phyloP scores from a whole-genome alignment of 192 early-diverging fungal genomes.

The Backusella luteola region DNA sequence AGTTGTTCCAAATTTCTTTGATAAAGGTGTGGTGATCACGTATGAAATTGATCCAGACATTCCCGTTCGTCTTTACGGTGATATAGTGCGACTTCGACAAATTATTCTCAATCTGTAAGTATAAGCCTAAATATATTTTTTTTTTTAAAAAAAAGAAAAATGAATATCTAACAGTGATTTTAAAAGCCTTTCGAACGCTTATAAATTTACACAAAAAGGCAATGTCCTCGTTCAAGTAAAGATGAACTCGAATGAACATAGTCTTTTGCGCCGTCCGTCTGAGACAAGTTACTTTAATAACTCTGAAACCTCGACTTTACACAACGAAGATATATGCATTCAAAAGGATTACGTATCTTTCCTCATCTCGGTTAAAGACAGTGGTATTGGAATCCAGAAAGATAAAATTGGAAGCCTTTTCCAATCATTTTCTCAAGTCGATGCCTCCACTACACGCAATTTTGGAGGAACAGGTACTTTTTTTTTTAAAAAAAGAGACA shows the following conservation, averaged over 20 bases:
- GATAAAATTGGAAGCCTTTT: constrained; percentile 53
- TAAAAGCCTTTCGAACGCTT: constrained; percentile 45
- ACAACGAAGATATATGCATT: neutral
- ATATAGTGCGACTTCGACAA: constrained; percentile 52
- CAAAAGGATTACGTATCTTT: neutral
- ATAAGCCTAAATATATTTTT: neutral
- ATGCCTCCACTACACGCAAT: constrained; percentile 52
- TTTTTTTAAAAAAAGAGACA: neutral
- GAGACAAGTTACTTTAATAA: neutral
- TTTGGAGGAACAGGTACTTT: constrained; percentile 57
- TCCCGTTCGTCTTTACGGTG: constrained; percentile 45
- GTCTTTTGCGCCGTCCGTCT: neutral
- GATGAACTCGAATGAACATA: neutral
- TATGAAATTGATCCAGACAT: constrained; percentile 21
- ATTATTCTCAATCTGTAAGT: constrained; percentile 50
- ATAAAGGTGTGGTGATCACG: constrained; percentile 51
- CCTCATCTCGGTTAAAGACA: constrained; percentile 32
- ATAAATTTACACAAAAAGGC: constrained; percentile 51
- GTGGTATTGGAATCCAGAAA: constrained; percentile 43
- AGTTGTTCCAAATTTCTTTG: constrained; percentile 55
- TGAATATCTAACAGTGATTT: neutral
- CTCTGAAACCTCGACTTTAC: neutral
- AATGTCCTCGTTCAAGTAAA: constrained; percentile 36
- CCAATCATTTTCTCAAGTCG: constrained; percentile 62
- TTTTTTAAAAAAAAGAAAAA: neutral